Evolutionary conservation across 306 rosid genomes (phyloP).

Genomic region (Cucurbita maxima): DNA sequence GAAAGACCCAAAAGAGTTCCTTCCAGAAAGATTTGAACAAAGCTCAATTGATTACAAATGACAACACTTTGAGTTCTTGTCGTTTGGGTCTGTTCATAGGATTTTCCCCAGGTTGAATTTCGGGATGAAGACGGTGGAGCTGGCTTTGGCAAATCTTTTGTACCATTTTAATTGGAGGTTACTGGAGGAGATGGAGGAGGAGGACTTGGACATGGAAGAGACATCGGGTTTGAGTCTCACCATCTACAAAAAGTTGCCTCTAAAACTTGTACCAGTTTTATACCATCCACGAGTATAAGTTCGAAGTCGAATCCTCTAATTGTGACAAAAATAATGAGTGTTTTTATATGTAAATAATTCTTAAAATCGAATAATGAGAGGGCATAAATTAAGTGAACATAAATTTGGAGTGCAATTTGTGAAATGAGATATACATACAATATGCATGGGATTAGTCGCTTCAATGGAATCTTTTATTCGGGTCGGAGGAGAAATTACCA

Average conservation of each 20-base stretch:
- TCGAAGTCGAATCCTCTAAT: too few species aligned
- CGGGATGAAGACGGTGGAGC: slow-evolving; percentile 11
- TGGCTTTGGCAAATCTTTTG: slow-evolving; percentile 31
- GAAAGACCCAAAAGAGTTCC: too few species aligned
- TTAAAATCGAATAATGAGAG: too few species aligned
- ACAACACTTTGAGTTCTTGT: slow-evolving; percentile 23
- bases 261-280: neutral
- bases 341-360: too few species aligned
- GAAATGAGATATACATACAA: too few species aligned
- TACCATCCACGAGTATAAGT: too few species aligned
- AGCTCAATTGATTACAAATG: slow-evolving; percentile 23
- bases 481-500: too few species aligned
- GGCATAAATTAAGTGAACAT: too few species aligned
- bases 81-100: slow-evolving; percentile 39
- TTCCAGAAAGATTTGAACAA: slow-evolving; percentile 30
- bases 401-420: too few species aligned
- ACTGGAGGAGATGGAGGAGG: slow-evolving; percentile 21
- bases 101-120: slow-evolving; percentile 24
- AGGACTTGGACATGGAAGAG: slow-evolving; percentile 36
- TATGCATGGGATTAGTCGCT: too few species aligned
- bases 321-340: too few species aligned
- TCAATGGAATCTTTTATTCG: too few species aligned
- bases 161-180: slow-evolving; percentile 30
- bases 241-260: slow-evolving; percentile 16
- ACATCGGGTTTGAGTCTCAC: slow-evolving; percentile 13